Conservation (phyloP, 1,284 basidiomycete genomes). For the Apiotrichum sp. region DNA sequence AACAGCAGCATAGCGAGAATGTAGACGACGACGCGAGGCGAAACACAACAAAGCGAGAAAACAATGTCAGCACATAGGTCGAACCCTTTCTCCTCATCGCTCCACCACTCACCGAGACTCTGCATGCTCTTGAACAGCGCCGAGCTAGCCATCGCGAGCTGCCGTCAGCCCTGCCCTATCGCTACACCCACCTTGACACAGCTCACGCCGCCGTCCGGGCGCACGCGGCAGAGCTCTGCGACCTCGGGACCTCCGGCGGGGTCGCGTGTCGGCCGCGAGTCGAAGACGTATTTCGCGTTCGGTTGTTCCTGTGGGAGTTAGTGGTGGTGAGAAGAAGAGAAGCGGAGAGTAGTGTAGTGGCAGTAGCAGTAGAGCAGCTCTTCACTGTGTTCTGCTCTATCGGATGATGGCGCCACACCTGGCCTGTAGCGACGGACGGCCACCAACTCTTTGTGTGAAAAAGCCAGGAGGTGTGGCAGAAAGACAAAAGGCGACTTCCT, state of each 20-base stretch:
- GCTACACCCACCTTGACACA: constrained; percentile 51
- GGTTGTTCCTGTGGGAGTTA: constrained; percentile 3
- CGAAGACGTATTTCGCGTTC: constrained; percentile 27
- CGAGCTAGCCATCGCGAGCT: constrained; percentile 62
- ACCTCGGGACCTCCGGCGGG: constrained; percentile 38
- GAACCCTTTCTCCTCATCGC: background rate
- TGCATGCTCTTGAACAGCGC: constrained; percentile 71
- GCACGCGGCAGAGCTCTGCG: constrained; percentile 58
- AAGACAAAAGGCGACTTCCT: no score
- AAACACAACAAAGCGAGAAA: background rate
- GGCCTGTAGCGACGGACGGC: no score
- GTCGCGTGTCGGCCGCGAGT: constrained; percentile 43
- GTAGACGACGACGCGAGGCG: background rate
- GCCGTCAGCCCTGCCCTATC: no score
- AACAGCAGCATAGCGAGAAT: no score
- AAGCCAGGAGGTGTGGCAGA: no score
- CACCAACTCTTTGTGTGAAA: no score
- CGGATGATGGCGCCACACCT: no score
- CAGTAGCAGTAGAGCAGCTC: no score
- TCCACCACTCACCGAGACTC: constrained; percentile 17
- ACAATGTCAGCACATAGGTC: background rate
- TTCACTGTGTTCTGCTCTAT: no score
- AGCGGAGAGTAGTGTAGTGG: no score
- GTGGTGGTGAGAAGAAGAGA: no score
- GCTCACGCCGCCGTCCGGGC: constrained; percentile 49